Evolutionary conservation across 2,329 filamentous ascomycete species (phyloP).

Genomic region (Purpureocillium takamizusanense): DNA sequence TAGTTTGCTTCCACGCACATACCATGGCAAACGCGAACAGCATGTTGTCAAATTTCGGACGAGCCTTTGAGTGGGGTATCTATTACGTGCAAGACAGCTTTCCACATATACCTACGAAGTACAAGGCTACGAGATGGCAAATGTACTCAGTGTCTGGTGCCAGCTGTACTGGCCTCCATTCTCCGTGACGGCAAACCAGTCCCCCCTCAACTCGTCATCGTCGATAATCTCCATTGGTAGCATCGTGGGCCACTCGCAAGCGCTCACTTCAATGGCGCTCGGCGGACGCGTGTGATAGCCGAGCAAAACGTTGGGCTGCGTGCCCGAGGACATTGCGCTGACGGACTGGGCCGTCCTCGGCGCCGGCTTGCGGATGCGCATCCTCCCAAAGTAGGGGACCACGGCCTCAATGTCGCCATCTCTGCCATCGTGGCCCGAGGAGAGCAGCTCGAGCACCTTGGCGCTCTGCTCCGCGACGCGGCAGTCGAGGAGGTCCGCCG

Average conservation of each 20-base stretch:
- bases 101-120: too few species aligned
- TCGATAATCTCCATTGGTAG: not conserved
- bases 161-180: not conserved
- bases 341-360: not conserved
- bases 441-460: conserved; percentile 4
- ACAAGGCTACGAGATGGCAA: too few species aligned
- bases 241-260: not conserved
- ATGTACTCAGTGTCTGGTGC: not conserved
- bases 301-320: not conserved
- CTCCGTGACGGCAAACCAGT: not conserved
- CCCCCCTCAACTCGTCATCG: not conserved
- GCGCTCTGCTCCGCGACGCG: conserved; percentile 5
- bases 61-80: too few species aligned
- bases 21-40: too few species aligned
- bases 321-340: too few species aligned
- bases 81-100: too few species aligned
- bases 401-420: conserved; percentile 1
- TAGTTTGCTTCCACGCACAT: too few species aligned
- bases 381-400: conserved; percentile 6
- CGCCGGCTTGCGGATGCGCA: conserved; percentile 2
- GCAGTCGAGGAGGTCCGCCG: conserved; percentile 4
- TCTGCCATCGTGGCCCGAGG: conserved; percentile 1
- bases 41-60: too few species aligned
- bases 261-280: not conserved
- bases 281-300: not conserved